Percentiles rank a stretch among this genome's conserved stretches.
These are phyloP conservation scores for Kalaharituber pfeilii DNA, from an alignment of 2,329 filamentous ascomycete genomes.

Conservation along the genomic window DNA sequence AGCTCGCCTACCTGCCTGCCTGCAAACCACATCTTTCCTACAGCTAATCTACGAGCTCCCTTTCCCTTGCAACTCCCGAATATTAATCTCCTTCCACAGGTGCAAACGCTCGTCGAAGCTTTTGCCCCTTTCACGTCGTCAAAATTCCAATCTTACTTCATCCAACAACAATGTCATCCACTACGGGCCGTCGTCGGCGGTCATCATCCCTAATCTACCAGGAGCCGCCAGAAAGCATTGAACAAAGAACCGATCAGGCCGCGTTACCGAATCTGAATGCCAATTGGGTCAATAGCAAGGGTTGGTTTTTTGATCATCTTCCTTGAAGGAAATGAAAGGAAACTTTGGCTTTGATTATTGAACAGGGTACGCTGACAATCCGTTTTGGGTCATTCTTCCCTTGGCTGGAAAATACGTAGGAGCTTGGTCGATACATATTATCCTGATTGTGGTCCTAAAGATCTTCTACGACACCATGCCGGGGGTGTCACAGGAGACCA, in stretches of 20 bases:
- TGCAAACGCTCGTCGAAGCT: slow-evolving; percentile 20
- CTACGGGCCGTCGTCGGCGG: slow-evolving; percentile 65
- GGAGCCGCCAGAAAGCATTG: slow-evolving; percentile 86
- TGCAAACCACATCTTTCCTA: too few species aligned
- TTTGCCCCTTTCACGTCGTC: slow-evolving; percentile 4
- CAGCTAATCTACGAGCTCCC: neutral
- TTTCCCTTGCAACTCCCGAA: neutral
- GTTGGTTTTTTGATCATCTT: slow-evolving; percentile 36
- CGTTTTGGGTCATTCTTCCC: neutral
- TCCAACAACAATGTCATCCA: slow-evolving; percentile 35
- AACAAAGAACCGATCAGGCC: slow-evolving; percentile 94
- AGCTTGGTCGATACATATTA: slow-evolving; percentile 93
- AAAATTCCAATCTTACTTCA: slow-evolving; percentile 17
- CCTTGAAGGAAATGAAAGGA: neutral
- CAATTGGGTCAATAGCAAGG: slow-evolving; percentile 98
- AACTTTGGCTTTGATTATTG: too few species aligned
- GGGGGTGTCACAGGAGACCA: slow-evolving; percentile 90
- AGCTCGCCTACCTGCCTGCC: too few species aligned
- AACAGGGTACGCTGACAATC: slow-evolving; percentile 1
- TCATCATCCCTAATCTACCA: slow-evolving; percentile 98
- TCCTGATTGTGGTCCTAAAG: slow-evolving; percentile 80
- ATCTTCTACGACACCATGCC: slow-evolving; percentile 95
- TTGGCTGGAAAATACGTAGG: slow-evolving; percentile 42
- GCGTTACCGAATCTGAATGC: slow-evolving; percentile 90
- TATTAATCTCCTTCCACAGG: slow-evolving; percentile 3